Base-by-base conservation (phyloP, 75 land plant species). In the Pinus taeda region DNA sequence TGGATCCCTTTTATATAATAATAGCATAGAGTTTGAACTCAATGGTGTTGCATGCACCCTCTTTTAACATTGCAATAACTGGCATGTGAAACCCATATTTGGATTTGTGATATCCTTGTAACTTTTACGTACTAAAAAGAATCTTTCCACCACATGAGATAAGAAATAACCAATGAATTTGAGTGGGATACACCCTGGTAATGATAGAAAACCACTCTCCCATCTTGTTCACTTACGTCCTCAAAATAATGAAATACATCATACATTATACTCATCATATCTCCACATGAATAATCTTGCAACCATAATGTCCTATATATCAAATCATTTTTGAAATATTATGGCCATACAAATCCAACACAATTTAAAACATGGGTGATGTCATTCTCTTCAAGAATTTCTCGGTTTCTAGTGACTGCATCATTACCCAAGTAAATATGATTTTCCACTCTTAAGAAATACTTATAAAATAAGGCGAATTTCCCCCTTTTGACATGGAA, bases 221-320 rank as follows among this genome's bases (percentile, higher is more conserved):
- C 98, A 12, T 82, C 85, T 57, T 89, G 93, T 74, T 91, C 90
- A 57, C 93, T 69, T 33, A 95, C 96, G 60, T 95, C 98, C 77
- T 95, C 98, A 76, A 95, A 93, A 86, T 93, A 95, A 79, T 93
- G 96, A 83, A 93, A 95, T 13, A 95, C 98, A 79, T 91, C 94
- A 83, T 93, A 95, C 0, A 95, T 74, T 24, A 95, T 88, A 78
- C 94, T 93, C 0, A 93, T 95, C 15, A 95, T 95, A 74, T 95
- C 98, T 78, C 93, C 98, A 4, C 85, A 83, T 1, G 94, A 92
- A 65, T 87, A 89, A 73, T 95, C 98, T 65, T 26, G 96, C 75
- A 95, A 79, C 96, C 96, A 95, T 12, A 95, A 85, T 15, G 26
- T 26, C 26, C 90, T 91, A 85, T 95, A 95, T 4, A 83, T 87